These are phyloP conservation scores for Leccinum subtestaceum DNA, from an alignment of 768 basidiomycete species.

Conservation along the genomic window DNA sequence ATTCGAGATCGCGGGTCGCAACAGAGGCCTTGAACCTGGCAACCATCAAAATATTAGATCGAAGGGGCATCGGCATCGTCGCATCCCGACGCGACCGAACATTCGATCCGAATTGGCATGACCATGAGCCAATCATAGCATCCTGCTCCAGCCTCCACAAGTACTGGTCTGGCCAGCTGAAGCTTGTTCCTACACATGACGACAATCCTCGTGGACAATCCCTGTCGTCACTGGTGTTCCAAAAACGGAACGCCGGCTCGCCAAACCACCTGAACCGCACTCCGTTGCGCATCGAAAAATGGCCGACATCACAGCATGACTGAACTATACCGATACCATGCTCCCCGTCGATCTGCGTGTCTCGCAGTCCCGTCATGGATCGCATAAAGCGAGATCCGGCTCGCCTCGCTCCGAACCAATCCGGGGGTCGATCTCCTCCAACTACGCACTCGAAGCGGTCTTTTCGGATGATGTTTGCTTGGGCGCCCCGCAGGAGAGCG, in stretches of 20 bases:
- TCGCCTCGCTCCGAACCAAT: constrained; percentile 22
- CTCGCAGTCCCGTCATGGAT: not conserved
- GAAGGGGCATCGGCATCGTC: not conserved
- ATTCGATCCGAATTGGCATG: not conserved
- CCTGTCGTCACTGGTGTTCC: not conserved
- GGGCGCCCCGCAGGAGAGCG: not conserved
- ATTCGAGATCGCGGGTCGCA: not conserved
- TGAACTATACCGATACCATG: not conserved
- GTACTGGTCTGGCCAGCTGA: not conserved
- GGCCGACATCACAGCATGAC: not conserved
- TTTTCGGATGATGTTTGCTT: constrained; percentile 20
- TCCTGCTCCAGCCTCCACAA: not conserved
- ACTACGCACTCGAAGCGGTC: constrained; percentile 20
- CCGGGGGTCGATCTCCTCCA: constrained; percentile 21
- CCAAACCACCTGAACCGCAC: not conserved
- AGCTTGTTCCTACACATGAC: not conserved
- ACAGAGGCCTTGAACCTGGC: not conserved
- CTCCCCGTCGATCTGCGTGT: not conserved
- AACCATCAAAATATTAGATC: not conserved
- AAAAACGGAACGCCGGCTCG: not conserved
- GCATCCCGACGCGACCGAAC: not conserved
- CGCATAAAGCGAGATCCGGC: constrained; percentile 18
- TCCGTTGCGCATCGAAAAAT: not conserved
- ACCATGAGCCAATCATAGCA: not conserved
- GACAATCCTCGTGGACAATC: too few relatives aligned